phyloP scores from a whole-genome alignment of 495 filamentous ascomycete genomes.

The Pyrenopolyporus hunteri region DNA sequence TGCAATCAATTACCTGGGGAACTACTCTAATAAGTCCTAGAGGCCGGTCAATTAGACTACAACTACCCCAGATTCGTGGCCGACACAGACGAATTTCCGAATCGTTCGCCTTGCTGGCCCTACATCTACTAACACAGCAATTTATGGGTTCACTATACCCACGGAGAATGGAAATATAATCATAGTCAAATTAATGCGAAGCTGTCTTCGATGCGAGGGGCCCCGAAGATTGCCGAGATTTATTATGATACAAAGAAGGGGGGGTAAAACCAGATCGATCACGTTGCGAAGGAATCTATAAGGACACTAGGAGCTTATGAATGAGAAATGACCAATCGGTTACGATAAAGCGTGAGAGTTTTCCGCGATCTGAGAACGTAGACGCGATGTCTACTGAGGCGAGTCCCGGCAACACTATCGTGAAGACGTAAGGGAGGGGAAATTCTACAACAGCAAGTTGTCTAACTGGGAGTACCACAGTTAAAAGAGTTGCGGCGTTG shows the following conservation, averaged over 20 bases:
- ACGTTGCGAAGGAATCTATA: too few relatives aligned
- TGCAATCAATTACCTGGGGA: slow-evolving; percentile 68
- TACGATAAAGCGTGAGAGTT: slow-evolving; percentile 73
- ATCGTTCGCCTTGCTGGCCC: slow-evolving; percentile 69
- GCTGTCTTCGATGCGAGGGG: slow-evolving; percentile 70
- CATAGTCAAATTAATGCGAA: slow-evolving; percentile 66
- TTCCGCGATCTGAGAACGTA: slow-evolving; percentile 48
- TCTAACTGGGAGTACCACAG: slow-evolving; percentile 24
- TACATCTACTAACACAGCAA: slow-evolving; percentile 56
- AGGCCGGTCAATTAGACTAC: slow-evolving; percentile 59
- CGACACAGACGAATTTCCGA: slow-evolving; percentile 62
- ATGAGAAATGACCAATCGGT: slow-evolving; percentile 56
- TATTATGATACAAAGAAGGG: too few relatives aligned
- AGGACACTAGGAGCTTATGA: too few relatives aligned
- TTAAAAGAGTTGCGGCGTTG: slow-evolving; percentile 52
- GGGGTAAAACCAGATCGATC: too few relatives aligned
- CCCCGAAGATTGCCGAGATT: slow-evolving; percentile 70
- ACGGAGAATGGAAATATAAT: slow-evolving; percentile 66
- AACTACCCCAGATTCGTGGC: slow-evolving; percentile 63
- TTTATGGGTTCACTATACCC: slow-evolving; percentile 65
- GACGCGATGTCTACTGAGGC: slow-evolving; percentile 28
- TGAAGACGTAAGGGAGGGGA: slow-evolving; percentile 59
- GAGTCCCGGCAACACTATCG: slow-evolving; percentile 45
- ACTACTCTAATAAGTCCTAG: slow-evolving; percentile 40
- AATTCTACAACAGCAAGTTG: slow-evolving; percentile 38